Conservation (phyloP, 2,329 filamentous ascomycete genomes). For the Clarireedia monteithiana region DNA sequence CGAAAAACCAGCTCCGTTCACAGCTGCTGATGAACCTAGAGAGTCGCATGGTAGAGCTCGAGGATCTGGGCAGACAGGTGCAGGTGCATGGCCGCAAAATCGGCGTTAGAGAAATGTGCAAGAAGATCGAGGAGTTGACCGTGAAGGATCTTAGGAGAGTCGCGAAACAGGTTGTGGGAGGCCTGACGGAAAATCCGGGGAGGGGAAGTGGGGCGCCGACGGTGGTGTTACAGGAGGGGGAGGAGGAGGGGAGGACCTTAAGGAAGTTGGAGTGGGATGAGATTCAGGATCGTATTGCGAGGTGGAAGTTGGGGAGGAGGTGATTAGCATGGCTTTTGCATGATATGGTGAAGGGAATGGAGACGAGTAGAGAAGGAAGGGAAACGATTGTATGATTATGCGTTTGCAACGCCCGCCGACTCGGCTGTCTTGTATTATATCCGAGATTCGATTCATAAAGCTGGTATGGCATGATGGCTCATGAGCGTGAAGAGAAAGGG, state of each 20-base stretch:
- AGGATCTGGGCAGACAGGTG: constrained; percentile 89
- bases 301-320: constrained; percentile 70
- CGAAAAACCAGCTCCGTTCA: constrained; percentile 92
- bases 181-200: constrained; percentile 66
- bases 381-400: background rate
- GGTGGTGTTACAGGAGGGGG: constrained; percentile 87
- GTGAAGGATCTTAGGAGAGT: constrained; percentile 76
- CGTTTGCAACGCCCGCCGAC: too few relatives aligned
- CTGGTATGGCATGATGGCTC: too few relatives aligned
- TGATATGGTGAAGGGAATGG: background rate
- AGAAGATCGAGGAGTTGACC: constrained; percentile 73
- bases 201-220: constrained; percentile 81
- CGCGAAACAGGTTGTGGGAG: constrained; percentile 69
- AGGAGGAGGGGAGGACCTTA: constrained; percentile 53
- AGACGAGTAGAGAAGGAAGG: background rate
- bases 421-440: too few relatives aligned
- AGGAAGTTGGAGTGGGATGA: constrained; percentile 75
- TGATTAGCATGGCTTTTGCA: constrained; percentile 25
- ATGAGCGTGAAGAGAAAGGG: too few relatives aligned
- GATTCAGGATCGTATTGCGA: constrained; percentile 77
- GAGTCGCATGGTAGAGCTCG: constrained; percentile 92
- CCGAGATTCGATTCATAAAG: too few relatives aligned
- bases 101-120: constrained; percentile 88
- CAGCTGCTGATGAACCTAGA: constrained; percentile 96
- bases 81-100: constrained; percentile 95